Evolutionary conservation across 176 grass and related monocot genomes (phyloP).

Genomic region (Phoenix dactylifera): DNA sequence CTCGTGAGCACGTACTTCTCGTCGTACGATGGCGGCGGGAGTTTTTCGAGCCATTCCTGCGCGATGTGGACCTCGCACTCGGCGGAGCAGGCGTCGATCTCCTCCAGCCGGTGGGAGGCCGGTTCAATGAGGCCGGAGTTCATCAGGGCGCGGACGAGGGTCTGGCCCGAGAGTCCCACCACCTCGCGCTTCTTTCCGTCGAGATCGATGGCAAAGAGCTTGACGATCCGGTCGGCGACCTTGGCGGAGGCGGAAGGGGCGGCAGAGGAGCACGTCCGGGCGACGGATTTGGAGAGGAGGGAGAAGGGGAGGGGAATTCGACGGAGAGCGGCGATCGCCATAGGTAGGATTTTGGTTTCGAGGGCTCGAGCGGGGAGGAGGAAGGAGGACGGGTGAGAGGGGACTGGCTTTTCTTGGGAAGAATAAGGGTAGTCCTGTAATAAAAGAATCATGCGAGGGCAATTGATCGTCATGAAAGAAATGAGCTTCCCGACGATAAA

Average conservation of each 20-base stretch:
- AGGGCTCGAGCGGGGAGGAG: no score
- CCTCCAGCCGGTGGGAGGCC: slow-evolving; percentile 85
- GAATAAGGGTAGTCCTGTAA: no score
- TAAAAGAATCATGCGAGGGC: no score
- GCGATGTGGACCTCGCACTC: slow-evolving; percentile 93
- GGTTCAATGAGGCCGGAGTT: slow-evolving; percentile 82
- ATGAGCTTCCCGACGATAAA: no score
- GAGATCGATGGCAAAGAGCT: slow-evolving; percentile 65
- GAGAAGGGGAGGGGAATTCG: neutral
- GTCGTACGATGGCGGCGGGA: neutral
- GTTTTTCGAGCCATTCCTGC: slow-evolving; percentile 2
- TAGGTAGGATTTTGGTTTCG: neutral
- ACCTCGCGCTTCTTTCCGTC: slow-evolving; percentile 59
- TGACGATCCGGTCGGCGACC: slow-evolving; percentile 95
- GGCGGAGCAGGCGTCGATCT: slow-evolving; percentile 88
- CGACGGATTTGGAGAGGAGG: slow-evolving; percentile 19
- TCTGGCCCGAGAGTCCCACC: slow-evolving; percentile 65
- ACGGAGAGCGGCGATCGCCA: neutral
- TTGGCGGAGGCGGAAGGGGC: slow-evolving; percentile 42
- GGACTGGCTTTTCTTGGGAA: no score
- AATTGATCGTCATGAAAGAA: no score
- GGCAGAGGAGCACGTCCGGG: neutral
- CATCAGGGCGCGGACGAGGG: slow-evolving; percentile 64
- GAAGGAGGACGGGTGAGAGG: no score
- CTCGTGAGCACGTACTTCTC: neutral